Evolutionary conservation across 352 stramenopile genomes (phyloP), one percentile per base, ranked within the genome.

Genomic region (Phytophthora fragariaefolia): DNA sequence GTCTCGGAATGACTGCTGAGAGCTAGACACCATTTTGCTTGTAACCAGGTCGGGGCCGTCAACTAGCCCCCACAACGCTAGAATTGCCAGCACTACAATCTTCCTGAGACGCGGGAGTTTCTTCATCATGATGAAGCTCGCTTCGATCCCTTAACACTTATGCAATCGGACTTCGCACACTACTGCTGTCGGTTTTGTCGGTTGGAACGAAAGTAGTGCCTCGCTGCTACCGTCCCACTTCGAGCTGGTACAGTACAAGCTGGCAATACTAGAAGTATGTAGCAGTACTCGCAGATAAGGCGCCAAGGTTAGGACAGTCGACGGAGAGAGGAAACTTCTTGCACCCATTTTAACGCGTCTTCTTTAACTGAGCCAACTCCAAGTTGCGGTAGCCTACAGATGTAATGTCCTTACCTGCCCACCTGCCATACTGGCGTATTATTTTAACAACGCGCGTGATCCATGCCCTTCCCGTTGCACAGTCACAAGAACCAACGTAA

Each of bases 51-150:
- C 47, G 13, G 48, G 48, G 13, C 58, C 58, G 13, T 59, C 38
- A 7, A 32, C 18, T n/a, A 65, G 36, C 2, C 63, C 38, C 55
- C 48, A 66, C 5, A 71, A 18, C 4, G 24, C 40, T 18, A 70
- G 40, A 22, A 66, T 17, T 20, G 36, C 9, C 22, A 65, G 36
- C 27, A 40, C 28, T 4, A 55, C 1, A 5, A 55, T 12, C 36
- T 66, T 66, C 47, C 27, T 61, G 6, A 66, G 46, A n/a, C 27
- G 36, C 12, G 22, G 47, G 38, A 53, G 15, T 12, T 43, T 65
- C 27, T 54, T 55, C 47, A 22, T 28, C 62, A 70, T 70, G 22
- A 15, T 60, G 20, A n/a, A 26, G 0, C 26, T 45, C 7, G 40
- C 5, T 22, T 55, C 18, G n/a, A 20, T 49, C n/a, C 30, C 22